Evolutionary conservation across 192 early-diverging fungal genomes (phyloP), one percentile per base, ranked within the genome.

Genomic region (Linnemannia zychae): DNA sequence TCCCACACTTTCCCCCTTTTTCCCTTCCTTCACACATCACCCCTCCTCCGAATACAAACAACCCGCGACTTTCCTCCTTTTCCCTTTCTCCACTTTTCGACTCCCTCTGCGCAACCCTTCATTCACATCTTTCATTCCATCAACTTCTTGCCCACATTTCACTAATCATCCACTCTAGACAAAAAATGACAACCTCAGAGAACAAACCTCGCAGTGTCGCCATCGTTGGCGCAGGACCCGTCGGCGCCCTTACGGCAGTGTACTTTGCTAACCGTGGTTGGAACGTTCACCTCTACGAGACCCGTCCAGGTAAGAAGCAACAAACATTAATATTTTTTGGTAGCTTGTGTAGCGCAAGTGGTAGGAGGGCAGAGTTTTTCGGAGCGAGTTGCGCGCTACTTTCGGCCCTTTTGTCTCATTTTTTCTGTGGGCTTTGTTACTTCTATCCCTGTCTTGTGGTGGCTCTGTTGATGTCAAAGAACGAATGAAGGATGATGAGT

Each of bases 141-240:
- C 22, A 49, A 37, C 13, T n/a, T 60, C 67, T 22, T 48, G 9
- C 40, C 9, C 9, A 44, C 47, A 47, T 65, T n/a, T n/a, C 38
- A 28, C 57, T 53, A 71, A 46, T 18, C 46, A 28, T 46, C n/a
- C 36, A 44, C 48, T 24, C 49, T 49, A 72, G 47, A 52, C 11
- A 28, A 20, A 13, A 53, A n/a, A 83, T 76, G 74, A 74, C 71
- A 0, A 63, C 28, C 24, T 7, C 28, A 16, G 57, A 15, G 11
- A 63, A 44, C 46, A 74, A 85, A 24, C 67, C 77, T 47, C 84
- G 85, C 49, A 77, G 76, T 33, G 96, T 97, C 11, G 92, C 90
- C 20, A 91, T 99, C 74, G 90, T 99, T 6, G 98, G 98, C 57
- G 98, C 94, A 68, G 98, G 98, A n/a, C 94, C 97, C 37, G 98